phyloP scores from a whole-genome alignment of 106 monocot species.

The Apostasia shenzhenica region DNA sequence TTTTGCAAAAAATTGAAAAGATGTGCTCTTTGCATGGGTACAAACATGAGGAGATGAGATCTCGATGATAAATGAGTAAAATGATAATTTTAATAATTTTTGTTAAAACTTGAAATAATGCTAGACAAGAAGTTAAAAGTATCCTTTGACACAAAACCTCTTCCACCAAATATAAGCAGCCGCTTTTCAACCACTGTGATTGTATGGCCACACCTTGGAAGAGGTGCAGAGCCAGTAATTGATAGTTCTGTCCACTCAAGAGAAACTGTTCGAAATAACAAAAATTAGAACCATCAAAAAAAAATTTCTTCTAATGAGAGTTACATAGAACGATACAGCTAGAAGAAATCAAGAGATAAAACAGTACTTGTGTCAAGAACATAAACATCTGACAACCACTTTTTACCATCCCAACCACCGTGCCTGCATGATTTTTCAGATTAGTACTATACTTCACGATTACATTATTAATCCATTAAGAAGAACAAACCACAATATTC shows the following conservation, averaged over 20 bases:
- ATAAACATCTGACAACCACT: constrained; percentile 97
- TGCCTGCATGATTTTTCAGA: constrained; percentile 44
- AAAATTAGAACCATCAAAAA: background rate
- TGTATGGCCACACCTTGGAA: constrained; percentile 90
- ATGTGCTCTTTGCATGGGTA: too few species aligned
- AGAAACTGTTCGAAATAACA: constrained; percentile 44
- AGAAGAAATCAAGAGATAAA: background rate
- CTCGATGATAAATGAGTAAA: too few species aligned
- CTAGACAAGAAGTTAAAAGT: background rate
- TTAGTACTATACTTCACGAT: background rate
- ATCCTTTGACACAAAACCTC: constrained; percentile 43
- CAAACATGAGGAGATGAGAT: too few species aligned
- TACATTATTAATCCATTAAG: background rate
- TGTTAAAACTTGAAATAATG: too few species aligned
- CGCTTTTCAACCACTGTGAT: constrained; percentile 97
- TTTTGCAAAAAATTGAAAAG: too few species aligned
- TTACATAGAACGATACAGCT: background rate
- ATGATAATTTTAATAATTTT: too few species aligned
- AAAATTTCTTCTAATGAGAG: background rate
- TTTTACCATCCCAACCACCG: constrained; percentile 99
- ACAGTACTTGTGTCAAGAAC: constrained; percentile 87
- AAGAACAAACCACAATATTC: background rate
- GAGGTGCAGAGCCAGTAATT: constrained; percentile 74
- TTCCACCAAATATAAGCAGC: constrained; percentile 88
- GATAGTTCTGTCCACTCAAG: constrained; percentile 92